Evolutionary conservation across 805 yeast species (phyloP), one percentile per base, ranked within the genome.

Genomic region (Kazachstania viticola): DNA sequence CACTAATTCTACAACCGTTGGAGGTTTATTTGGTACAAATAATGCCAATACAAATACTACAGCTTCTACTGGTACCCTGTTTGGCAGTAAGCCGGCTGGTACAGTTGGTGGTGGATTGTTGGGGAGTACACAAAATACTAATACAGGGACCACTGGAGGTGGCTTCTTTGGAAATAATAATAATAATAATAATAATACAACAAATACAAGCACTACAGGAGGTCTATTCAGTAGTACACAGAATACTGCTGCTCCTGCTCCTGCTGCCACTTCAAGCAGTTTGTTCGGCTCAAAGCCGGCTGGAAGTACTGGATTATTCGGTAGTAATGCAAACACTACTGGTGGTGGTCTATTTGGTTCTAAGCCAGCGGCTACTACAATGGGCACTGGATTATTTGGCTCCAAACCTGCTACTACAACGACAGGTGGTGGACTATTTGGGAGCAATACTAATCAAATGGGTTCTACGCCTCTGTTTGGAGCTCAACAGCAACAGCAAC

Each of bases 121-220:
- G 37, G 52, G 50, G 25, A 37, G 35, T 13, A 23, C 25, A 24
- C 33, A 42, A 6, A 31, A 59, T 25, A 28, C 34, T 18, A 35
- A 36, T 29, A 30, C 37, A 31, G 29, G 36, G 28, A 31, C 44
- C 12, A 14, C 32, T 15, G 24, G 23, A 19, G 57, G 60, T 19
- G 54, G 59, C 9, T 37, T 55, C 5, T 58, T 58, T 21, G 64
- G 65, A 37, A 61, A 60, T 9, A 28, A 12, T 13, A 32, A 27
- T 17, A 17, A 30, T 7, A 27, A 22, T 15, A 17, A 14, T 11
- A 31, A 29, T 38, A 5, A 12, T 17, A 11, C 30, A 7, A 3
- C 31, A 8, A 16, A 17, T 28, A 9, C 26, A 9, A 25, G 25
- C 9, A 13, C 24, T 16, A 2, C 16, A 12, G 31, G 43, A 14